phyloP scores from a whole-genome alignment of 768 basidiomycete genomes.

The Hygrophoropsis aurantiaca region DNA sequence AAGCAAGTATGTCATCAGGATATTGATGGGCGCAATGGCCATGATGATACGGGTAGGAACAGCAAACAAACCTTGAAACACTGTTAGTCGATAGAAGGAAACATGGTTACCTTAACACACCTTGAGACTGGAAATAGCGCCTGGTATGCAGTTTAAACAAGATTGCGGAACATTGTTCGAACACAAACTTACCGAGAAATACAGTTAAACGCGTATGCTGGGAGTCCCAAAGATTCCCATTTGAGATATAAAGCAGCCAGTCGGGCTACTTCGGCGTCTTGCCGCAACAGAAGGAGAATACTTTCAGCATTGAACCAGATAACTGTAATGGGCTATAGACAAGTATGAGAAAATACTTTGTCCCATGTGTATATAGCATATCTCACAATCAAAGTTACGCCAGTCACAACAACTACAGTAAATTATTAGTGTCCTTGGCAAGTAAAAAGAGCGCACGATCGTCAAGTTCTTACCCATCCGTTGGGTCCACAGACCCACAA shows the following conservation, averaged over 20 bases:
- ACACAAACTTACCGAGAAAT: slow-evolving; percentile 40
- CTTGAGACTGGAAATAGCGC: slow-evolving; percentile 74
- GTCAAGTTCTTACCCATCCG: slow-evolving; percentile 66
- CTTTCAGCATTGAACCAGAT: slow-evolving; percentile 85
- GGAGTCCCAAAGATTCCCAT: slow-evolving; percentile 74
- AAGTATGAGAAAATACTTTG: not conserved
- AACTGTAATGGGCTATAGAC: slow-evolving; percentile 48
- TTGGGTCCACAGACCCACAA: slow-evolving; percentile 90
- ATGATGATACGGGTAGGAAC: slow-evolving; percentile 81
- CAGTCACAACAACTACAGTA: slow-evolving; percentile 59
- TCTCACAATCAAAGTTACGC: slow-evolving; percentile 57
- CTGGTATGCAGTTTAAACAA: slow-evolving; percentile 12
- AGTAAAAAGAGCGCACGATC: not conserved
- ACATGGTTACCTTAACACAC: slow-evolving; percentile 28
- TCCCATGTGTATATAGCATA: not conserved
- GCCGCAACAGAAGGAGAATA: slow-evolving; percentile 68
- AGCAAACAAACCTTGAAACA: slow-evolving; percentile 60
- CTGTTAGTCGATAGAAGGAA: not conserved
- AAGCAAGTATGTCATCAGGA: slow-evolving; percentile 77
- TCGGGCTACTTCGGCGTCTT: slow-evolving; percentile 80
- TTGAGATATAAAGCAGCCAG: slow-evolving; percentile 75
- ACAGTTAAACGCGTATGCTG: slow-evolving; percentile 58
- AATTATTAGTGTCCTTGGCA: not conserved
- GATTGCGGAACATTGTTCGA: not conserved
- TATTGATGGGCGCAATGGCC: slow-evolving; percentile 80